Conservation (phyloP, 2,329 filamentous ascomycete genomes). For the Ophiostoma fasciatum region DNA sequence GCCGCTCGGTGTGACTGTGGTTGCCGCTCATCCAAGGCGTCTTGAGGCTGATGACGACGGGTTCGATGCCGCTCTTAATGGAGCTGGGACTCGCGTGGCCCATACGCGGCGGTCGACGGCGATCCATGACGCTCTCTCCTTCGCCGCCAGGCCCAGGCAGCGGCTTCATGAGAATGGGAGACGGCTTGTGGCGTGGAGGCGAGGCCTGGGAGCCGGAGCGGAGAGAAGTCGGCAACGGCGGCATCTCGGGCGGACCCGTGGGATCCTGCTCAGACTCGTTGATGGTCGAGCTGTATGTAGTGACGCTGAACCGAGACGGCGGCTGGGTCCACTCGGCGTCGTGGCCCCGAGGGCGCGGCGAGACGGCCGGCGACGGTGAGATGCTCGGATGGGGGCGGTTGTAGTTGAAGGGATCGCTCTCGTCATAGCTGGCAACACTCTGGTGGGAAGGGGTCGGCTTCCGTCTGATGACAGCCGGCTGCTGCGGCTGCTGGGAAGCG, state of each 20-base stretch:
- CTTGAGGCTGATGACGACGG: slow-evolving; percentile 21
- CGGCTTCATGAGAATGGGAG: background rate
- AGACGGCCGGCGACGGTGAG: slow-evolving; percentile 1
- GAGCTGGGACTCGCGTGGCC: slow-evolving; percentile 10
- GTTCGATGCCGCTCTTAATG: slow-evolving; percentile 9
- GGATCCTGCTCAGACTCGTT: too few species aligned
- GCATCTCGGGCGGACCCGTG: slow-evolving; percentile 10
- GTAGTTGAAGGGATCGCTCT: slow-evolving; percentile 13
- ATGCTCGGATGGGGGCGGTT: slow-evolving; percentile 4
- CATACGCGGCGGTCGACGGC: slow-evolving; percentile 21
- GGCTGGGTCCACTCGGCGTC: slow-evolving; percentile 31
- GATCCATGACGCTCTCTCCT: slow-evolving; percentile 23
- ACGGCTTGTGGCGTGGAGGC: background rate
- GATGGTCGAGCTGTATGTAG: slow-evolving; percentile 46
- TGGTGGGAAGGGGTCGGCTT: slow-evolving; percentile 8
- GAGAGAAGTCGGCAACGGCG: slow-evolving; percentile 5
- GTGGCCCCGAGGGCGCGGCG: slow-evolving; percentile 11
- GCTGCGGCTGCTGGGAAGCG: slow-evolving; percentile 4
- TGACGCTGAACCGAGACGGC: slow-evolving; percentile 47
- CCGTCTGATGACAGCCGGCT: slow-evolving; percentile 3
- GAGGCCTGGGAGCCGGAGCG: slow-evolving; percentile 2
- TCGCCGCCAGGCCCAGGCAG: background rate
- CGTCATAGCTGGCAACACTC: slow-evolving; percentile 9
- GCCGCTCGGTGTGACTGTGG: slow-evolving; percentile 3
- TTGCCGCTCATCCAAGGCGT: slow-evolving; percentile 17